phyloP scores from a whole-genome alignment of 345 rosid species.

The Barbarea vulgaris region DNA sequence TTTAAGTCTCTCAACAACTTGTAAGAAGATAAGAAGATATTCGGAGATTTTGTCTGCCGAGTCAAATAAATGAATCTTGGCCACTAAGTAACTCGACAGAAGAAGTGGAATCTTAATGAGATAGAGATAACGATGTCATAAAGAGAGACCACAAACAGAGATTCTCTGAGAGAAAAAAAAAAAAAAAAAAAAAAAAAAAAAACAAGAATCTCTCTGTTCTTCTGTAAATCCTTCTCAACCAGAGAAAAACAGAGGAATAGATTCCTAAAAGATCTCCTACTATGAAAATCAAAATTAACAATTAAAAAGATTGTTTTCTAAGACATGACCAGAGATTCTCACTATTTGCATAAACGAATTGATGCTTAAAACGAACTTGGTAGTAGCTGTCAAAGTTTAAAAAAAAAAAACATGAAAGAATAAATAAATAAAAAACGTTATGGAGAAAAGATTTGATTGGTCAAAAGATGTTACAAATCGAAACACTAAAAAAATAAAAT shows the following conservation, averaged over 20 bases:
- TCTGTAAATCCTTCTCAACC: constrained; percentile 35
- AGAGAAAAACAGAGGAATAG: constrained; percentile 35
- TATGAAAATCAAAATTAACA: constrained; percentile 27
- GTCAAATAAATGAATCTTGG: constrained; percentile 38
- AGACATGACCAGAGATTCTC: constrained; percentile 33
- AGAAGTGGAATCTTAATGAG: constrained; percentile 24
- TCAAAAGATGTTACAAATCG: constrained; percentile 25
- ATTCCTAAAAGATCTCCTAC: constrained; percentile 26
- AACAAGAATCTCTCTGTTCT: constrained; percentile 18
- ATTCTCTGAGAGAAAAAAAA: constrained; percentile 27
- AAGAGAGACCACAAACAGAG: constrained; percentile 40
- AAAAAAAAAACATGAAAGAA: neutral
- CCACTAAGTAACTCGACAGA: constrained; percentile 34
- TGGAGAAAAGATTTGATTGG: constrained; percentile 20
- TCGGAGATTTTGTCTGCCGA: constrained; percentile 17
- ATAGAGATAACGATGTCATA: constrained; percentile 30
- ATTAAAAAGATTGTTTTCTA: neutral
- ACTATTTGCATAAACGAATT: constrained; percentile 29
- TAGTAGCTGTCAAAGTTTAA: constrained; percentile 31
- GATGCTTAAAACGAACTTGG: constrained; percentile 18
- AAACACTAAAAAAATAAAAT: constrained; percentile 13
- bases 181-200: constrained; percentile 4
- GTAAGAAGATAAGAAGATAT: constrained; percentile 40
- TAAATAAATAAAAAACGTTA: neutral
- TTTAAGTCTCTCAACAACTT: constrained; percentile 25